phyloP scores from a whole-genome alignment of 805 yeast species.

The Barnettozyma wickerhamii region DNA sequence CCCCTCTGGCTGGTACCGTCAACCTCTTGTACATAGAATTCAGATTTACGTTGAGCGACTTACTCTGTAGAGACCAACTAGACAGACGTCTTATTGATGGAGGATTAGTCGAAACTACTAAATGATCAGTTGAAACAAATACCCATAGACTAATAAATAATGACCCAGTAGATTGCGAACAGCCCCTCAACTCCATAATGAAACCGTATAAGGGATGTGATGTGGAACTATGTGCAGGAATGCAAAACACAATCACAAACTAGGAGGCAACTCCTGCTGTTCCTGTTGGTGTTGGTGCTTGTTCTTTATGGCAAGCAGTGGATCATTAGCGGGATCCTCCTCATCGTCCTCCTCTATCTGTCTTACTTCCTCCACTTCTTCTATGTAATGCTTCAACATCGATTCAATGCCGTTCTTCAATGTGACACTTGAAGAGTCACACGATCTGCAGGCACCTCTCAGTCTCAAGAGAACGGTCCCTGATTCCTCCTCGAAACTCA shows the following conservation, averaged over 20 bases:
- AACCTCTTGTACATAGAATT: too few relatives aligned
- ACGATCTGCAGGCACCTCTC: slow-evolving; percentile 71
- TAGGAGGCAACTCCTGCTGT: slow-evolving; percentile 19
- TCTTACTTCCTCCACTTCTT: slow-evolving; percentile 57
- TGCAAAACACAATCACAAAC: slow-evolving; percentile 5
- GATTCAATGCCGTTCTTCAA: slow-evolving; percentile 65
- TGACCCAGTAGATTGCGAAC: too few relatives aligned
- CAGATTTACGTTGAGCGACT: too few relatives aligned
- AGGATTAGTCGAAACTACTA: too few relatives aligned
- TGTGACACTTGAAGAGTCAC: slow-evolving; percentile 63
- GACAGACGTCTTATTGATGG: too few relatives aligned
- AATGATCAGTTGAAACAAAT: too few relatives aligned
- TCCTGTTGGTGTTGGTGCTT: slow-evolving; percentile 5
- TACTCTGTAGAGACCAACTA: too few relatives aligned
- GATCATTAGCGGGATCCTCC: slow-evolving; percentile 13
- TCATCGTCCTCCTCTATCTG: slow-evolving; percentile 42
- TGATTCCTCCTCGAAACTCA: slow-evolving; percentile 50
- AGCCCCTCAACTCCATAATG: too few relatives aligned
- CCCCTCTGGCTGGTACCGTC: too few relatives aligned
- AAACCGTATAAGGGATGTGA: too few relatives aligned
- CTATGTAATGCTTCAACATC: slow-evolving; percentile 66
- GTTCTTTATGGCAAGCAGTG: slow-evolving; percentile 14
- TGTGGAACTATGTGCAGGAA: too few relatives aligned
- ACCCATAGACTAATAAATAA: too few relatives aligned
- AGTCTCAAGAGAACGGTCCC: slow-evolving; percentile 58